Base-by-base conservation (phyloP, 805 yeast genomes). In the Saccharomycopsis vini region DNA sequence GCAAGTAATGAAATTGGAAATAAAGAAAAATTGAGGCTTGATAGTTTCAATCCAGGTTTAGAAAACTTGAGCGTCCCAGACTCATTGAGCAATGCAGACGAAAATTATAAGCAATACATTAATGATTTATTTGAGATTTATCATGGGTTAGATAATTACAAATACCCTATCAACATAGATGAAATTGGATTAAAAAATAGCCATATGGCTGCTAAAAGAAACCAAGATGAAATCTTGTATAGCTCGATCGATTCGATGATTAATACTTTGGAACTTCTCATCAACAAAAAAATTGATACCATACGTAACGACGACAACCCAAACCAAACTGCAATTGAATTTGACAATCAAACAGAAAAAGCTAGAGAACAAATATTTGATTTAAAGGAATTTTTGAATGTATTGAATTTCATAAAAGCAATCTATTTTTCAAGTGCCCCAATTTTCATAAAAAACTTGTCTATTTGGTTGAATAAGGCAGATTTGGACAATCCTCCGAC, bases 401-500 rank as follows among this genome's bases (percentile, higher is more conserved):
- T 82, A 5, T 54, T 82, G 37, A 78, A 76, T 47, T 73, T 87
- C 52, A 55, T 82, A 22, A 69, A 70, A 40, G 74, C 84, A 7
- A 57, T 74, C 30, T 64, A 68, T 52, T 78, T 76, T 51, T 54
- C 66, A 2, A 64, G 67, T 15, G 56, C 60, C 10, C 63, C 67
- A 45, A 63, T 58, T 40, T 64, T 66, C 50, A 69, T 78, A 24
- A 64, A 65, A 39, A 55, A 67, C 32, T 59, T 78, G 29, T 59
- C 70, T 13, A 69, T 67, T 39, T 83, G 92, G 92, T 66, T 80
- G 21, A 83, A 83, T 55, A 68, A 75, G 44, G 77, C 80, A 24
- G 85, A 81, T 56, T 77, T 80, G 4, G 73, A 75, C 23, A 40
- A 40, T 51, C 89, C 89, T 1, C 75, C 71, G 46, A 65, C 66